Percentiles rank a stretch among this genome's conserved stretches.
These are phyloP conservation scores for Angophora floribunda DNA, from an alignment of 345 rosid species.

Conservation along the genomic window DNA sequence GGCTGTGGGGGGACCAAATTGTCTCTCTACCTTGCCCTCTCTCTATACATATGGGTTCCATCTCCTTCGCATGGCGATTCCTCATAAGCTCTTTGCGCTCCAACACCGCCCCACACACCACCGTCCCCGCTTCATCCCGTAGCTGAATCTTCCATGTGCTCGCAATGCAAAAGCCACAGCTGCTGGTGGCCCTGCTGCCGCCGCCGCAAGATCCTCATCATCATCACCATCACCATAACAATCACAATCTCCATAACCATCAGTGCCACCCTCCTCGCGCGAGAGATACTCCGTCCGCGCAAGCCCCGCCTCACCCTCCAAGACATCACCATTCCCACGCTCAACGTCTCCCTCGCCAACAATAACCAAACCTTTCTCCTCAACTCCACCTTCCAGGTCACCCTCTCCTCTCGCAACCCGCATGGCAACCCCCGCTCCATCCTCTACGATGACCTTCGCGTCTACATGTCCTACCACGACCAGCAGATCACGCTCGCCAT, in stretches of 20 bases:
- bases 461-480: slow-evolving; percentile 17
- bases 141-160: neutral
- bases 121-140: neutral
- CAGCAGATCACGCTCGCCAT: slow-evolving; percentile 25
- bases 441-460: slow-evolving; percentile 21
- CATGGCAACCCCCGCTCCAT: slow-evolving; percentile 14
- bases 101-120: neutral
- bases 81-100: neutral
- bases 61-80: neutral
- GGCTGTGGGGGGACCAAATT: too few relatives aligned
- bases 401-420: slow-evolving; percentile 22
- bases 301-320: slow-evolving; percentile 29
- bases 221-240: neutral
- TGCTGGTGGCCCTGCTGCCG: neutral
- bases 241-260: neutral
- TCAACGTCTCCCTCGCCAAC: slow-evolving; percentile 7
- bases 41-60: neutral
- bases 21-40: neutral
- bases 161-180: neutral
- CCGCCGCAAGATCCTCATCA: neutral
- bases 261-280: slow-evolving; percentile 1
- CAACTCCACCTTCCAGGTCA: slow-evolving; percentile 22
- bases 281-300: slow-evolving; percentile 22
- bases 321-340: slow-evolving; percentile 25
- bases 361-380: slow-evolving; percentile 6